Evolutionary conservation across 805 yeast species (phyloP).

Genomic region (Candida michaelii): DNA sequence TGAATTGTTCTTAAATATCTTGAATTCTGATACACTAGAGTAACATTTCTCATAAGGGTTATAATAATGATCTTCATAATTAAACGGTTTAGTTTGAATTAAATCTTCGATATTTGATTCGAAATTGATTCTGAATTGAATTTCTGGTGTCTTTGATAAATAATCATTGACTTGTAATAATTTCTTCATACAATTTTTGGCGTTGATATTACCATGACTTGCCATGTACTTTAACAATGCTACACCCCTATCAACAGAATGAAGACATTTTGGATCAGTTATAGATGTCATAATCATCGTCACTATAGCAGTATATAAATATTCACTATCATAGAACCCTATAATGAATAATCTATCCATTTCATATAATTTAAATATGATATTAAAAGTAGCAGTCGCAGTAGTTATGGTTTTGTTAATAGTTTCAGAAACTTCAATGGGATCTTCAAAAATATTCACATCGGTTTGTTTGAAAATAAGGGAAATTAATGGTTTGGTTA

Average conservation of each 20-base stretch:
- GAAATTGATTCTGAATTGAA: conserved; percentile 22
- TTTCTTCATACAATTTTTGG: conserved; percentile 28
- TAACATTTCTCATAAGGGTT: conserved; percentile 15
- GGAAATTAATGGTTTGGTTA: conserved; percentile 34
- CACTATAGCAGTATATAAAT: conserved; percentile 34
- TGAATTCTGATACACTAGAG: conserved; percentile 14
- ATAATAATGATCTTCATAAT: conserved; percentile 12
- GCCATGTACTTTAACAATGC: conserved; percentile 38
- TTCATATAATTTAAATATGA: conserved; percentile 27
- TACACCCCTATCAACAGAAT: conserved; percentile 24
- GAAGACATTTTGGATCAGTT: conserved; percentile 13
- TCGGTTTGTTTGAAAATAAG: conserved; percentile 29
- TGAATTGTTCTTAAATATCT: conserved; percentile 8
- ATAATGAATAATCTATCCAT: conserved; percentile 28
- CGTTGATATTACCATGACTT: conserved; percentile 33
- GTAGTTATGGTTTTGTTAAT: conserved; percentile 29
- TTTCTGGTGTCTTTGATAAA: conserved; percentile 24
- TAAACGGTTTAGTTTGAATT: conserved; percentile 4
- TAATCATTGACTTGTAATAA: conserved; percentile 26
- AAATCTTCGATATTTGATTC: conserved; percentile 16
- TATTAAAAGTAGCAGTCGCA: conserved; percentile 30
- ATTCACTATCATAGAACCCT: conserved; percentile 44
- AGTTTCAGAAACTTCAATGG: conserved; percentile 23
- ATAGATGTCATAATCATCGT: conserved; percentile 27
- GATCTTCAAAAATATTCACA: conserved; percentile 21